Conservation (phyloP, 805 yeast species). For the Saccharomycopsis oosterbeekiorum region DNA sequence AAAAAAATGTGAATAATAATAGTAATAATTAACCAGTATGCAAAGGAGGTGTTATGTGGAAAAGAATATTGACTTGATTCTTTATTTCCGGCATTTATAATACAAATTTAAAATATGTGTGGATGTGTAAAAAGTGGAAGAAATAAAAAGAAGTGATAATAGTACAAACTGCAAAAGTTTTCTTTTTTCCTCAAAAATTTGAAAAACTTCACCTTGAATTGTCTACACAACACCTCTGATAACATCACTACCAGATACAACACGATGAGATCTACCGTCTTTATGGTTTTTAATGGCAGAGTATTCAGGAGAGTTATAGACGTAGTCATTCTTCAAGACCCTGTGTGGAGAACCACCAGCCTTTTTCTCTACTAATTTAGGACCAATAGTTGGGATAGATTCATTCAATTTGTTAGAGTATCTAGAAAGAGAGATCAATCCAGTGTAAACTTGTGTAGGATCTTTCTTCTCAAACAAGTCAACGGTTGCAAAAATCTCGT, state of each 20-base stretch:
- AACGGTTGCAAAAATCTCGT: constrained; percentile 69
- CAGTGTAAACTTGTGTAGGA: constrained; percentile 68
- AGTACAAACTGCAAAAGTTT: not conserved
- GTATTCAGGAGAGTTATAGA: constrained; percentile 17
- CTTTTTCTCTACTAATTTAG: constrained; percentile 33
- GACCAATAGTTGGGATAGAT: constrained; percentile 45
- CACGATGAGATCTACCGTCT: constrained; percentile 15
- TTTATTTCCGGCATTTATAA: not conserved
- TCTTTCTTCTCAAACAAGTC: constrained; percentile 68
- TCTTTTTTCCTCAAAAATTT: not conserved
- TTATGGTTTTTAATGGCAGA: constrained; percentile 16
- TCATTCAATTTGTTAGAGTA: constrained; percentile 49
- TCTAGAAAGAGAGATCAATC: constrained; percentile 65
- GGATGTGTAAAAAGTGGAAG: not conserved
- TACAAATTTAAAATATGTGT: not conserved
- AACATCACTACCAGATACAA: constrained; percentile 17
- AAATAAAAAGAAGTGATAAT: not conserved
- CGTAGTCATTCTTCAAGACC: constrained; percentile 13
- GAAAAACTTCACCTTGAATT: not conserved
- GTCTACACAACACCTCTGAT: constrained; percentile 15
- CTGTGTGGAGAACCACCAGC: constrained; percentile 10
- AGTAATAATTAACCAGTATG: not conserved
- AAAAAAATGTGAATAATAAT: not conserved
- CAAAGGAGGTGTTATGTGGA: not conserved
- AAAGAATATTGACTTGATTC: not conserved